phyloP scores from a whole-genome alignment of 2,329 filamentous ascomycete genomes.

The Sporothrix sp. region DNA sequence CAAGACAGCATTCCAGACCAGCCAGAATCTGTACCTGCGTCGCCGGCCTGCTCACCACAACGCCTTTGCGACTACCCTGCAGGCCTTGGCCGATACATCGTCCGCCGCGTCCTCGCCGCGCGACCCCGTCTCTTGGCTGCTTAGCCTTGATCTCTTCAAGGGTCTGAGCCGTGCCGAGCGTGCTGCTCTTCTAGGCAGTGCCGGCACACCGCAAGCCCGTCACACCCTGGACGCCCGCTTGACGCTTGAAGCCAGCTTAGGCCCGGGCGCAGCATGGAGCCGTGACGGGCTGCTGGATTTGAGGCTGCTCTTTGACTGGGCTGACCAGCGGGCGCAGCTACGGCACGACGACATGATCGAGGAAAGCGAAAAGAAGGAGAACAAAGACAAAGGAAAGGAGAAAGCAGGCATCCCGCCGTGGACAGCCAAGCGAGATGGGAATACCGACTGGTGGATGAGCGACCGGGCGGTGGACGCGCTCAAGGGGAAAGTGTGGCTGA shows the following conservation, averaged over 20 bases:
- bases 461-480: conserved; percentile 45
- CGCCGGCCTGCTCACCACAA: conserved; percentile 58
- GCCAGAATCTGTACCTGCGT: conserved; percentile 66
- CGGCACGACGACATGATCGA: conserved; percentile 12
- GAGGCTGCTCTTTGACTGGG: conserved; percentile 48
- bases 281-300: conserved; percentile 38
- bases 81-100: conserved; percentile 49
- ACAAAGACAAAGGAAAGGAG: background rate
- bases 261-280: conserved; percentile 26
- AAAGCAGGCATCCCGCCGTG: background rate
- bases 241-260: conserved; percentile 46
- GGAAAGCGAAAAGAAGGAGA: conserved; percentile 7
- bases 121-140: conserved; percentile 63
- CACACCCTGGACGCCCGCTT: conserved; percentile 60
- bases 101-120: conserved; percentile 17
- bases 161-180: conserved; percentile 56
- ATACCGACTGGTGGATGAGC: conserved; percentile 43
- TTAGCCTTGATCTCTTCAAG: conserved; percentile 48
- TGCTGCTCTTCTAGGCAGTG: conserved; percentile 45
- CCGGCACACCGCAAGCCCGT: conserved; percentile 30
- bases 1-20: conserved; percentile 52
- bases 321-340: conserved; percentile 31
- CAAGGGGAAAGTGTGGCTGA: conserved; percentile 46
- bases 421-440: conserved; percentile 18
- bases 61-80: conserved; percentile 63